A percentile compares a stretch with the other conserved stretches of the same genome.
Conservation (phyloP, 768 basidiomycete species). For the Lenzites betulinus region DNA sequence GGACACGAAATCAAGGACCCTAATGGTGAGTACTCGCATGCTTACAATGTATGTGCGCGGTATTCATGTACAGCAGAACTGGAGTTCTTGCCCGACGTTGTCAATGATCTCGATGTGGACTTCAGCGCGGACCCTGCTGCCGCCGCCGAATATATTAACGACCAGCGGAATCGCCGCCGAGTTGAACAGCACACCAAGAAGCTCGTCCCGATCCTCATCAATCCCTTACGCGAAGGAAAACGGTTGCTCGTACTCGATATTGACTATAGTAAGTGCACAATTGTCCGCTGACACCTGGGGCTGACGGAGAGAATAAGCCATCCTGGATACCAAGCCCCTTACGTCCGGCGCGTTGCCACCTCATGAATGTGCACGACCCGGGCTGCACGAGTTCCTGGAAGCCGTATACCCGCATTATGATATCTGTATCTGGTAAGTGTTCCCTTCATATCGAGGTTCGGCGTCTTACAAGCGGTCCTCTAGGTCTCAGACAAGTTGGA, state of each 20-base stretch:
- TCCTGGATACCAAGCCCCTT: slow-evolving; percentile 82
- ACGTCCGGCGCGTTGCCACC: slow-evolving; percentile 82
- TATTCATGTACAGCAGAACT: slow-evolving; percentile 44
- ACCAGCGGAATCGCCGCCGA: slow-evolving; percentile 81
- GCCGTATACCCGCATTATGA: slow-evolving; percentile 82
- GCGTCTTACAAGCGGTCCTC: neutral
- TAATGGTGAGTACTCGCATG: slow-evolving; percentile 41
- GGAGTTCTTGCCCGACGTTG: slow-evolving; percentile 63
- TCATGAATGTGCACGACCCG: slow-evolving; percentile 79
- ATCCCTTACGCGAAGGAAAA: slow-evolving; percentile 75
- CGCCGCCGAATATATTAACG: slow-evolving; percentile 61
- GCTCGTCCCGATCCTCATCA: slow-evolving; percentile 69
- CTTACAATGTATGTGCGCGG: neutral
- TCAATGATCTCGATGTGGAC: slow-evolving; percentile 85
- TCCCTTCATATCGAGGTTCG: too few species aligned
- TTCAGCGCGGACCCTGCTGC: slow-evolving; percentile 66
- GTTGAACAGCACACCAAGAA: slow-evolving; percentile 71
- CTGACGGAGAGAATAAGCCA: slow-evolving; percentile 49
- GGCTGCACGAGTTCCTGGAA: slow-evolving; percentile 82
- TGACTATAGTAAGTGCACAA: slow-evolving; percentile 68
- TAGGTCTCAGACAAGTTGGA: slow-evolving; percentile 86
- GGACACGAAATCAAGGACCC: slow-evolving; percentile 86
- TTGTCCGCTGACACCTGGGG: neutral
- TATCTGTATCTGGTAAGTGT: slow-evolving; percentile 77
- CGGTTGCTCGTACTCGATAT: slow-evolving; percentile 84